Percentiles rank a stretch among this genome's conserved stretches.
Conservation (phyloP, 352 stramenopile genomes). For the Achlya hypogyna region DNA sequence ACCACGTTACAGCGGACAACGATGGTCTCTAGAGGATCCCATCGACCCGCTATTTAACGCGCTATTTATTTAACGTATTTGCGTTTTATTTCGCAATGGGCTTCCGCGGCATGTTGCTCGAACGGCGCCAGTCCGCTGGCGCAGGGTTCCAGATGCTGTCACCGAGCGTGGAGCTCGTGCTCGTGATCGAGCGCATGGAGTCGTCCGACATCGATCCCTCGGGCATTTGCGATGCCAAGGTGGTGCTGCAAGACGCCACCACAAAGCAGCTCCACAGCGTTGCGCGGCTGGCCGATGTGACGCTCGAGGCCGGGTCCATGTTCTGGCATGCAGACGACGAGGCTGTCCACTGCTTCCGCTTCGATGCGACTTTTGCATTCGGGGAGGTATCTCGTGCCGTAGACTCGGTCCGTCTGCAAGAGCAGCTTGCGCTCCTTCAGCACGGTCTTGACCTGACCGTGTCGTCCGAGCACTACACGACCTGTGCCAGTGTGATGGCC, state of each 20-base stretch:
- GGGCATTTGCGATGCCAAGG: constrained; percentile 35
- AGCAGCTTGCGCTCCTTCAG: constrained; percentile 14
- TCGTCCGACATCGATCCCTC: constrained; percentile 18
- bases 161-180: constrained; percentile 33
- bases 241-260: constrained; percentile 44
- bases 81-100: constrained; percentile 30
- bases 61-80: not conserved
- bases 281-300: constrained; percentile 33
- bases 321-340: constrained; percentile 32
- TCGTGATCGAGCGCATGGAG: constrained; percentile 25
- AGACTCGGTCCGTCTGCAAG: not conserved
- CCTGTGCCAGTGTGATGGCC: not conserved
- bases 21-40: no score
- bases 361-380: constrained; percentile 6
- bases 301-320: constrained; percentile 33
- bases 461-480: constrained; percentile 12
- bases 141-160: constrained; percentile 42
- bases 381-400: constrained; percentile 9
- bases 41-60: no score
- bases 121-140: constrained; percentile 28
- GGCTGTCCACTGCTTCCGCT: constrained; percentile 16
- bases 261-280: constrained; percentile 47
- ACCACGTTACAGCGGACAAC: no score
- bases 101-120: constrained; percentile 61
- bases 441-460: not conserved